Conservation (phyloP, 331 rosid species). For the Quercus lobata region DNA sequence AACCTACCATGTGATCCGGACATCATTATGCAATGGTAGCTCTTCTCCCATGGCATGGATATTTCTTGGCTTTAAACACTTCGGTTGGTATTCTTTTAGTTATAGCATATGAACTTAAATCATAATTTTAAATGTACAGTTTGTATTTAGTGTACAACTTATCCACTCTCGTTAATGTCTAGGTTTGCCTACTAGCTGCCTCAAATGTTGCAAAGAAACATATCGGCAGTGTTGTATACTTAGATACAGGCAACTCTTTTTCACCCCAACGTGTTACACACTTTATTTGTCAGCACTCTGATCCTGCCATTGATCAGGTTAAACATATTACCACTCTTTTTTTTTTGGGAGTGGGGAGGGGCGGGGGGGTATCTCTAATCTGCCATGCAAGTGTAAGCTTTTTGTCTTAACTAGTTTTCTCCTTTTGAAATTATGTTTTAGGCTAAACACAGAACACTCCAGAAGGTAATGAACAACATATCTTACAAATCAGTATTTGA, state of each 20-base stretch:
- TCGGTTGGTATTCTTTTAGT: not conserved
- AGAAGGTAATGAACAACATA: constrained; percentile 57
- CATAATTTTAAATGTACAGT: not conserved
- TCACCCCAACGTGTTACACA: constrained; percentile 67
- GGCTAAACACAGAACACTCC: constrained; percentile 41
- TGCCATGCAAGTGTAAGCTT: not conserved
- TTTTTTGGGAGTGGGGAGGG: not conserved
- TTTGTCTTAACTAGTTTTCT: constrained; percentile 12
- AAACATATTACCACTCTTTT: constrained; percentile 2
- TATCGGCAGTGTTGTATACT: constrained; percentile 50
- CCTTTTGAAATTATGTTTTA: constrained; percentile 16
- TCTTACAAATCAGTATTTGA: constrained; percentile 68
- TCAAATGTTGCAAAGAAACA: constrained; percentile 56
- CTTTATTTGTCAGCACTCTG: constrained; percentile 40
- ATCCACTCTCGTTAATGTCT: constrained; percentile 13
- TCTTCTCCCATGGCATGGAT: constrained; percentile 8
- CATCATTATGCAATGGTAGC: constrained; percentile 2
- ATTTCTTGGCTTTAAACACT: not conserved
- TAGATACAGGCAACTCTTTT: constrained; percentile 83
- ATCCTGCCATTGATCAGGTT: constrained; percentile 42
- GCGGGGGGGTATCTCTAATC: not conserved
- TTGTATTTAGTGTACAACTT: not conserved
- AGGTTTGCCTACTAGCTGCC: constrained; percentile 81
- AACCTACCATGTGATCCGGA: not conserved
- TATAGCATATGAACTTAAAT: not conserved